phyloP scores from a whole-genome alignment of 1,284 basidiomycete species.

The Inonotus hispidus region DNA sequence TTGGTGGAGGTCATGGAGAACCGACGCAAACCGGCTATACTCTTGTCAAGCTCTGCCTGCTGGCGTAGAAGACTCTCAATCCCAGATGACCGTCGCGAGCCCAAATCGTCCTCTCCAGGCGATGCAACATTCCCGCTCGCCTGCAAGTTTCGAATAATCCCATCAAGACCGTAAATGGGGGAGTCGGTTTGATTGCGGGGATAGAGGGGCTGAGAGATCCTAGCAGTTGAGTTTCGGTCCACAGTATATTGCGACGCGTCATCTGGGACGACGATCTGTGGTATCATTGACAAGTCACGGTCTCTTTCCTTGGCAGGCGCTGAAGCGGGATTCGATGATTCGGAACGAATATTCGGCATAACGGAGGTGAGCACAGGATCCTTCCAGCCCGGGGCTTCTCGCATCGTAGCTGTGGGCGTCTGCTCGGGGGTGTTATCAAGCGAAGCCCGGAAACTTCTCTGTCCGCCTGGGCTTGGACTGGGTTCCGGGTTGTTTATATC shows the following conservation, averaged over 20 bases:
- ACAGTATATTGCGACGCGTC: conserved; percentile 6
- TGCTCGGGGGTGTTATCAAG: conserved; percentile 16
- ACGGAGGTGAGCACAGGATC: conserved; percentile 27
- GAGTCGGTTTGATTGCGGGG: conserved; percentile 30
- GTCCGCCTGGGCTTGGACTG: conserved; percentile 18
- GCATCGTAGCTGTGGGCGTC: conserved; percentile 17
- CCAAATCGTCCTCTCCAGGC: conserved; percentile 14
- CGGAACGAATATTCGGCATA: conserved; percentile 4
- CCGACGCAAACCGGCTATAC: conserved; percentile 50
- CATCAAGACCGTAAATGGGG: conserved; percentile 45
- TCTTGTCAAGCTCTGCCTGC: conserved; percentile 60
- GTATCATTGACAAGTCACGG: background rate
- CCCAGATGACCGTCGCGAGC: conserved; percentile 29
- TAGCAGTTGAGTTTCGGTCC: background rate
- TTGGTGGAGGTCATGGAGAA: conserved; percentile 33
- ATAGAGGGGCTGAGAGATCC: conserved; percentile 8
- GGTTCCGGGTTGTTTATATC: conserved; percentile 30
- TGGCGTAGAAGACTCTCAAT: conserved; percentile 51
- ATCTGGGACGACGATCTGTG: conserved; percentile 3
- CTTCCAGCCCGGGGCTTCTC: conserved; percentile 24
- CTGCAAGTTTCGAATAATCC: conserved; percentile 28
- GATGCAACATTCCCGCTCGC: background rate
- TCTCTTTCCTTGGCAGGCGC: background rate
- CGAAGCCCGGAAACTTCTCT: conserved; percentile 14
- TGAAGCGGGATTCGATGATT: background rate